These are phyloP conservation scores for Apiospora aurea DNA, from an alignment of 2,329 filamentous ascomycete genomes.

Conservation along the genomic window DNA sequence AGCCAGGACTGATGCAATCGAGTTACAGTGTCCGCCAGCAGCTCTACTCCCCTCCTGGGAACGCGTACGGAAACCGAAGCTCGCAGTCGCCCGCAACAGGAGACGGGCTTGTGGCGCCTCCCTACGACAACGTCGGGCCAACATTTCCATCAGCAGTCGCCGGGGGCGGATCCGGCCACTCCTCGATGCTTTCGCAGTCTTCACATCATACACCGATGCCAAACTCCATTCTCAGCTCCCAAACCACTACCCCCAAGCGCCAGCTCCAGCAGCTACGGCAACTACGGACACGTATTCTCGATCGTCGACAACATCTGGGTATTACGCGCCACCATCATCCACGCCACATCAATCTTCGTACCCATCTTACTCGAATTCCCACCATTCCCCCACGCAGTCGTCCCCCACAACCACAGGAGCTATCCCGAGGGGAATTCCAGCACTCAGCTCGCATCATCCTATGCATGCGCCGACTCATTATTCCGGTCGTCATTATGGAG, in stretches of 20 bases:
- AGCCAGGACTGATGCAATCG: slow-evolving; percentile 52
- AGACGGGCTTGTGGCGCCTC: slow-evolving; percentile 69
- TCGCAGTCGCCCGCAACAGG: slow-evolving; percentile 65
- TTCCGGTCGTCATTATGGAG: slow-evolving; percentile 50
- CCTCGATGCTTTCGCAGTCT: slow-evolving; percentile 38
- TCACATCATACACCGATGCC: slow-evolving; percentile 40
- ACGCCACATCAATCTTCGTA: slow-evolving; percentile 56
- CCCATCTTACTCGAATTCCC: slow-evolving; percentile 49
- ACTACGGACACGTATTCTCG: slow-evolving; percentile 65
- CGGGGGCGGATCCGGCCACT: slow-evolving; percentile 52
- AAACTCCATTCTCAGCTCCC: slow-evolving; percentile 55
- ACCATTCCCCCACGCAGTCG: slow-evolving; percentile 47
- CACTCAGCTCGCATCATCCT: slow-evolving; percentile 48
- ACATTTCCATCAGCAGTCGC: slow-evolving; percentile 69
- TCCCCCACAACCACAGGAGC: slow-evolving; percentile 54
- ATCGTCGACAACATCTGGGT: slow-evolving; percentile 65
- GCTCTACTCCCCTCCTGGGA: slow-evolving; percentile 44
- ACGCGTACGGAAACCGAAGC: slow-evolving; percentile 56
- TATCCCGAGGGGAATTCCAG: slow-evolving; percentile 45
- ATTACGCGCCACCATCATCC: slow-evolving; percentile 61
- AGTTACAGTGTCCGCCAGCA: slow-evolving; percentile 45
- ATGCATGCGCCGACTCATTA: slow-evolving; percentile 65
- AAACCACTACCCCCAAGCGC: slow-evolving; percentile 54
- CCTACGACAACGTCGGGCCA: slow-evolving; percentile 72
- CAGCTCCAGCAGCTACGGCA: slow-evolving; percentile 61